A percentile compares a stretch with the other conserved stretches of the same genome.
Evolutionary conservation across 1,284 basidiomycete species (phyloP).

Genomic region (Tylopilus orsonianus): DNA sequence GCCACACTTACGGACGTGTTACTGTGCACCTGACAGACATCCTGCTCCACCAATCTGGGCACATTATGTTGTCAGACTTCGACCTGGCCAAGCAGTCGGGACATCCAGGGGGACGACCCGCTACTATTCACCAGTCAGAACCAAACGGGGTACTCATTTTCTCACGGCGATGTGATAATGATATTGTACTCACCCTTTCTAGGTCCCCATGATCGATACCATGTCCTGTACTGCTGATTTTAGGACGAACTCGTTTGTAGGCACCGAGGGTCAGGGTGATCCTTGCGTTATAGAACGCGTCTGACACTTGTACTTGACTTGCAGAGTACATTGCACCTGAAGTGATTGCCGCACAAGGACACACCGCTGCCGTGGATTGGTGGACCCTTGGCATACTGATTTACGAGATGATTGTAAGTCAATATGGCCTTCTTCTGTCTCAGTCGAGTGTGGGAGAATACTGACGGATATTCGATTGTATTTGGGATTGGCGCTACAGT

Average conservation of each 20-base stretch:
- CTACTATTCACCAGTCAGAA: constrained; percentile 84
- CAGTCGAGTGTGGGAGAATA: constrained; percentile 18
- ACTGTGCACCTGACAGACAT: constrained; percentile 66
- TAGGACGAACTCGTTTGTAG: constrained; percentile 98
- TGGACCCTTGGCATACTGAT: constrained; percentile 99
- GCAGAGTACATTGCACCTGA: constrained; percentile 98
- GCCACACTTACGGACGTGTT: constrained; percentile 10
- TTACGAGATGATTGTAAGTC: constrained; percentile 98
- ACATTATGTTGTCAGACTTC: constrained; percentile 99
- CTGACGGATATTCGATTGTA: constrained; percentile 22
- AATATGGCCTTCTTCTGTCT: constrained; percentile 24
- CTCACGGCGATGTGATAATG: constrained; percentile 13
- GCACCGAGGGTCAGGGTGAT: constrained; percentile 80
- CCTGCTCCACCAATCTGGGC: constrained; percentile 96
- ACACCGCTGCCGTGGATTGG: constrained; percentile 99
- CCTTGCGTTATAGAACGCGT: constrained; percentile 22
- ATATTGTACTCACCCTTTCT: constrained; percentile 19
- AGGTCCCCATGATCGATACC: constrained; percentile 93
- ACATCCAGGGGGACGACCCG: constrained; percentile 84
- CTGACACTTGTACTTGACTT: constrained; percentile 27
- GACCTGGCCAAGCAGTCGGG: constrained; percentile 96
- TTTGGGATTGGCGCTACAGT: constrained; percentile 48
- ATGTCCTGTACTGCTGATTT: constrained; percentile 97
- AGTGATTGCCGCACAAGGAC: constrained; percentile 96
- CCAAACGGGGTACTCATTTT: constrained; percentile 80